Evolutionary conservation across 345 rosid genomes (phyloP), one percentile per base, ranked within the genome.

Genomic region (Salix caprea): DNA sequence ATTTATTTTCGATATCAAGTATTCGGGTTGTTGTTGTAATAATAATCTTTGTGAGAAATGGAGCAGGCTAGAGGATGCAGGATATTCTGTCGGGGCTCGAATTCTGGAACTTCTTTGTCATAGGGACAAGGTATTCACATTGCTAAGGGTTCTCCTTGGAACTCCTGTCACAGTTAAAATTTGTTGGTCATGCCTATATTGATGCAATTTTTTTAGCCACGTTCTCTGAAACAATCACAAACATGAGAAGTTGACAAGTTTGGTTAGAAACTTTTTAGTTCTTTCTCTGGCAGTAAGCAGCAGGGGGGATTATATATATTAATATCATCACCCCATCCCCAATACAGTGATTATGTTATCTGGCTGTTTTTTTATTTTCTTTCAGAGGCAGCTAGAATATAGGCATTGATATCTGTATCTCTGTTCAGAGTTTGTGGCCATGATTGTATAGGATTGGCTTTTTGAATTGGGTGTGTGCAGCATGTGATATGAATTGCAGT

Each of bases 101-200:
- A 91, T 91, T 85, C 84, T 93, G 34, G 97, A 93, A 80, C 98
- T 93, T 80, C 92, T 96, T 76, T 96, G 98, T 83, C 90, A 93
- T 56, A 82, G 98, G 58, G 97, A 92, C 24, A 96, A 91, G 91
- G 99, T 93, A 77, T 14, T 48, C 23, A 58, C 24, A 66, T 40
- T 52, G 24, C 50, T 40, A 37, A 37, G 67, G 67, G 14, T 40
- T 65, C 66, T 72, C 5, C 18, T 66, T 28, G 21, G 54, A 36
- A 52, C 28, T 72, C 62, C 48, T 56, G 61, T 56, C 28, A 58
- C 28, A n/a, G 12, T 10, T 58, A 58, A n/a, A 58, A 23, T 58
- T 58, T 58, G 4, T 23, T 58, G 64, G 14, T 23, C 23, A 58
- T 58, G 37, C 36, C 39, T 64, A 64, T 36, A 13, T 15, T 15